These are phyloP conservation scores for Piper betle DNA, from an alignment of 164 flowering plant genomes.

Conservation along the genomic window DNA sequence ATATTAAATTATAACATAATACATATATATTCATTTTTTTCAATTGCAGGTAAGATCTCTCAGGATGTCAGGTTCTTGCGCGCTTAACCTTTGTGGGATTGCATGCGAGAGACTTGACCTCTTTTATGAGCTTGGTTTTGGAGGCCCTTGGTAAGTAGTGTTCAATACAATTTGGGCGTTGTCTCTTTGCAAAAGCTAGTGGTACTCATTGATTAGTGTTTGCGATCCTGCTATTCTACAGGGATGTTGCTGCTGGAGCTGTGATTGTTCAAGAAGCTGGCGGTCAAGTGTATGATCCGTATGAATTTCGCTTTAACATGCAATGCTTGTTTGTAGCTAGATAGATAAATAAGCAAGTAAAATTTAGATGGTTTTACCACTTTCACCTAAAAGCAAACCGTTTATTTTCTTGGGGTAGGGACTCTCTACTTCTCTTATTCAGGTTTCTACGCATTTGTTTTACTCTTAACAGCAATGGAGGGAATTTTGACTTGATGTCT, in stretches of 20 bases:
- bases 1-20: background rate
- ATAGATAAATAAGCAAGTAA: background rate
- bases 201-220: background rate
- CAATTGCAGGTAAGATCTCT: slow-evolving; percentile 65
- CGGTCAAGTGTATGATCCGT: slow-evolving; percentile 94
- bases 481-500: slow-evolving; percentile 67
- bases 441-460: background rate
- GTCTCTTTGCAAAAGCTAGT: background rate
- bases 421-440: background rate
- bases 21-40: background rate
- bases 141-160: slow-evolving; percentile 82
- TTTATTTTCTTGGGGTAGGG: background rate
- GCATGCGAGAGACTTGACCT: slow-evolving; percentile 92
- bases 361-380: background rate
- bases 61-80: slow-evolving; percentile 91
- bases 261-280: slow-evolving; percentile 95
- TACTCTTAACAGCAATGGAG: slow-evolving; percentile 30
- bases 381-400: background rate
- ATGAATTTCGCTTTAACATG: slow-evolving; percentile 13
- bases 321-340: background rate
- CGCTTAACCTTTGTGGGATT: slow-evolving; percentile 84
- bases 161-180: background rate
- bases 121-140: slow-evolving; percentile 57
- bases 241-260: slow-evolving; percentile 98
- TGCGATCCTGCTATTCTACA: slow-evolving; percentile 14